Conservation (phyloP, 164 flowering plant genomes). For the Magnolia kwangsiensis region DNA sequence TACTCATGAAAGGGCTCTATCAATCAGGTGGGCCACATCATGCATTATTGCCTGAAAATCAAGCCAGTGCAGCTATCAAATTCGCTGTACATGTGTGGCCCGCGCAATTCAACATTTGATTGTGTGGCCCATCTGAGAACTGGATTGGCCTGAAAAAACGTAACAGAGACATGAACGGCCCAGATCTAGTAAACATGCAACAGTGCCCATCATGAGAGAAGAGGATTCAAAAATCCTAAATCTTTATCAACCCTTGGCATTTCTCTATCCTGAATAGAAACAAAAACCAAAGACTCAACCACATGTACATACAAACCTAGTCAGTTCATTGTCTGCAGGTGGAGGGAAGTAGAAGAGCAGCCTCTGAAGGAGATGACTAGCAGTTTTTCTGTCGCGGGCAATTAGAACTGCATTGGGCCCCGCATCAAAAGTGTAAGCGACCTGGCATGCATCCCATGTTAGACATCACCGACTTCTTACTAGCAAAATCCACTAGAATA, state of each 20-base stretch:
- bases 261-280: background rate
- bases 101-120: too few species aligned
- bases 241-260: too few species aligned
- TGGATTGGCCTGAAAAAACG: too few species aligned
- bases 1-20: too few species aligned
- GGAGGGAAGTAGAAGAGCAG: slow-evolving; percentile 69
- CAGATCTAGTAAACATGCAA: too few species aligned
- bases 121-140: too few species aligned
- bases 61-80: too few species aligned
- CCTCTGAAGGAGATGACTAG: slow-evolving; percentile 54
- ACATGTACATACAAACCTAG: slow-evolving; percentile 24
- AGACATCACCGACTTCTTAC: background rate
- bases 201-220: background rate
- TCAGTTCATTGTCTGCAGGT: slow-evolving; percentile 38
- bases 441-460: slow-evolving; percentile 44
- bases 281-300: background rate
- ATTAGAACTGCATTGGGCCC: slow-evolving; percentile 94
- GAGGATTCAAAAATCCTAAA: too few species aligned
- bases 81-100: too few species aligned
- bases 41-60: too few species aligned
- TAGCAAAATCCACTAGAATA: background rate
- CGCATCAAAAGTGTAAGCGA: slow-evolving; percentile 98
- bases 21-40: too few species aligned
- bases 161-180: too few species aligned
- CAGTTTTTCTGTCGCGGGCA: slow-evolving; percentile 59